Percentiles rank a stretch among this genome's conserved stretches.
Conservation (phyloP, 805 yeast species). For the Candida chauliodis region DNA sequence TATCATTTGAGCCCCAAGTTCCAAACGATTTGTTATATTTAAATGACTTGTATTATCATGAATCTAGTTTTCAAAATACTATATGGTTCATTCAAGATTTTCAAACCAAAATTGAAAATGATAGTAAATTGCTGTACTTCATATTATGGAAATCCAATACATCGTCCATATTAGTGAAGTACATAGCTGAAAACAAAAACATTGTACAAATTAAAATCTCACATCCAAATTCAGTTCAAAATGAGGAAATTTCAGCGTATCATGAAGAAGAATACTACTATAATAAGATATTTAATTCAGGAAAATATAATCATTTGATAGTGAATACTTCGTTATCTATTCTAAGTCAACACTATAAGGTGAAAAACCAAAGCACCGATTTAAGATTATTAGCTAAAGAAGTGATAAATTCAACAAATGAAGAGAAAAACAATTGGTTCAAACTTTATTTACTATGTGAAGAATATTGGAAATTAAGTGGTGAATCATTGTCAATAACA, state of each 20-base stretch:
- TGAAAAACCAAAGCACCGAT: not conserved
- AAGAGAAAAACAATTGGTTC: conserved; percentile 54
- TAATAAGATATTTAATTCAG: conserved; percentile 46
- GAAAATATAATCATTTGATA: conserved; percentile 45
- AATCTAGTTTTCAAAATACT: conserved; percentile 17
- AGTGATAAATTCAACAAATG: conserved; percentile 14
- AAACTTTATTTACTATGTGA: conserved; percentile 68
- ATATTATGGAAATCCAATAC: conserved; percentile 65
- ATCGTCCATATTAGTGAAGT: conserved; percentile 41
- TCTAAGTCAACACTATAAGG: conserved; percentile 5
- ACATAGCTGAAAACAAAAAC: conserved; percentile 15
- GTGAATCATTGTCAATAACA: conserved; percentile 57
- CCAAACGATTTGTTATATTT: conserved; percentile 8
- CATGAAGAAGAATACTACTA: conserved; percentile 37
- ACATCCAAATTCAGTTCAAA: conserved; percentile 11
- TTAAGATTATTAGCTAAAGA: conserved; percentile 7
- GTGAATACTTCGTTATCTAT: conserved; percentile 48
- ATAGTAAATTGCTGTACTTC: conserved; percentile 20
- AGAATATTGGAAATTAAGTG: conserved; percentile 59
- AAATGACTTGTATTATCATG: conserved; percentile 1
- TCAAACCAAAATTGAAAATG: conserved; percentile 2
- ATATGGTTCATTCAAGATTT: conserved; percentile 49
- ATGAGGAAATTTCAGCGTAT: conserved; percentile 18
- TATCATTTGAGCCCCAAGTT: conserved; percentile 17
- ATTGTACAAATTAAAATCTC: conserved; percentile 15